Conservation (phyloP, 495 filamentous ascomycete genomes). For the Daldinia bambusicola region DNA sequence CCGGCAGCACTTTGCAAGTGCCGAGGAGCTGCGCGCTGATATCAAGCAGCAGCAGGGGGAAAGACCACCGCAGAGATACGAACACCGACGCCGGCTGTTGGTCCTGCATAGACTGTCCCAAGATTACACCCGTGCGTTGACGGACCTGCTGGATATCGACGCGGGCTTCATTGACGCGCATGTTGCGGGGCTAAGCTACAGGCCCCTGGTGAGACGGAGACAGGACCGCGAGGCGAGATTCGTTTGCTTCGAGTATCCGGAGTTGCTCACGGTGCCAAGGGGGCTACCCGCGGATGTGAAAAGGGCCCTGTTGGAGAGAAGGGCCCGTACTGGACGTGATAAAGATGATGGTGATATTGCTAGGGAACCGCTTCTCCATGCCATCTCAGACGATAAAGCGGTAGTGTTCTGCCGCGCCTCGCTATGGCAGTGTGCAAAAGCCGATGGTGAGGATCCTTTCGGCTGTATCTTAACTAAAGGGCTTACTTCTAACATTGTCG, state of each 20-base stretch:
- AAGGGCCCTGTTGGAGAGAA: background rate
- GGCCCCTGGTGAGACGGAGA: constrained; percentile 20
- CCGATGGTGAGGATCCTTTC: constrained; percentile 17
- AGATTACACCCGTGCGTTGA: constrained; percentile 37
- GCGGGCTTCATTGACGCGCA: constrained; percentile 50
- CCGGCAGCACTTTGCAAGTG: constrained; percentile 20
- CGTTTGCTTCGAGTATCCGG: constrained; percentile 50
- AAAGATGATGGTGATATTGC: constrained; percentile 27
- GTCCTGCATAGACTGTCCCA: constrained; percentile 45
- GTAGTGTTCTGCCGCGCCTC: constrained; percentile 48
- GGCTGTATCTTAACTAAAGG: constrained; percentile 16
- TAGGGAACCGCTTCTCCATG: constrained; percentile 15
- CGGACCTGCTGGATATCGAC: constrained; percentile 40
- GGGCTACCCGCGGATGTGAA: background rate
- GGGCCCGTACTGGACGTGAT: background rate
- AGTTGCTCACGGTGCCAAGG: constrained; percentile 34
- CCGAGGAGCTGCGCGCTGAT: constrained; percentile 29
- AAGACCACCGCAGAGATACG: background rate
- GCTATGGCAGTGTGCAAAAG: constrained; percentile 42
- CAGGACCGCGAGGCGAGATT: constrained; percentile 14
- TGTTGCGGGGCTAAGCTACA: constrained; percentile 41
- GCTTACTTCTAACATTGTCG: background rate
- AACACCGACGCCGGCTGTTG: constrained; percentile 30
- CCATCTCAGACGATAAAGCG: constrained; percentile 30
- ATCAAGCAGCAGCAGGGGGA: background rate